Evolutionary conservation across 331 rosid species (phyloP).

Genomic region (Pyrus hybrid): DNA sequence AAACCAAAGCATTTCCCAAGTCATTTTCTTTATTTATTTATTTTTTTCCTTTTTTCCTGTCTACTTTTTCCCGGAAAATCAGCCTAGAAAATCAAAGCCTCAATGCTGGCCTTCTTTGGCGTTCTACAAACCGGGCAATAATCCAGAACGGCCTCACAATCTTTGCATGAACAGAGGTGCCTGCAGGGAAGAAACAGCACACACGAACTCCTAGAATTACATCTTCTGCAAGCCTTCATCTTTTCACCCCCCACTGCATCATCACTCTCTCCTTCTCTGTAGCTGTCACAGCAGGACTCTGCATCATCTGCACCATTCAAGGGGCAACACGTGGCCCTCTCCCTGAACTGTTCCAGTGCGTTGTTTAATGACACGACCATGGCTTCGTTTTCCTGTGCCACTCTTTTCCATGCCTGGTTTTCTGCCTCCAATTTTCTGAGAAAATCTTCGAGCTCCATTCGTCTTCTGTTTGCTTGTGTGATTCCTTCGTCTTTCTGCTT

Average conservation of each 20-base stretch:
- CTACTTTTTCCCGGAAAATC: constrained; percentile 25
- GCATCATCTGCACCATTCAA: constrained; percentile 36
- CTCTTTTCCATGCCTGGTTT: constrained; percentile 45
- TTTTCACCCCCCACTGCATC: not conserved
- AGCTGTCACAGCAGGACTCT: constrained; percentile 45
- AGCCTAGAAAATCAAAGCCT: constrained; percentile 55
- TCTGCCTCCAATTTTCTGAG: constrained; percentile 48
- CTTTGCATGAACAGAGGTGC: constrained; percentile 76
- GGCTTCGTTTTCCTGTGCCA: constrained; percentile 56
- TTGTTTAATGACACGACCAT: constrained; percentile 32
- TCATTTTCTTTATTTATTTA: not conserved
- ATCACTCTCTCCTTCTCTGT: not conserved
- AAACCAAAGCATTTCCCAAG: not conserved
- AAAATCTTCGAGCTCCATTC: constrained; percentile 42
- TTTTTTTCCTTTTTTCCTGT: not conserved
- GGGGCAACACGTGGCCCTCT: constrained; percentile 17
- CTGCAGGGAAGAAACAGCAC: constrained; percentile 74
- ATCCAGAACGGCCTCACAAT: constrained; percentile 52
- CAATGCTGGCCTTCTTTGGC: constrained; percentile 60
- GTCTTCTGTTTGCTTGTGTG: constrained; percentile 28
- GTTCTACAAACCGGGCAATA: constrained; percentile 64
- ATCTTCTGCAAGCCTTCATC: constrained; percentile 39
- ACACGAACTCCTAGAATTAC: constrained; percentile 34
- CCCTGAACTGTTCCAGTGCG: constrained; percentile 45
- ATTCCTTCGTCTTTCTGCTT: constrained; percentile 54